These are phyloP conservation scores for Aspergillaceae sp. DNA, from an alignment of 2,329 filamentous ascomycete genomes.

Conservation along the genomic window DNA sequence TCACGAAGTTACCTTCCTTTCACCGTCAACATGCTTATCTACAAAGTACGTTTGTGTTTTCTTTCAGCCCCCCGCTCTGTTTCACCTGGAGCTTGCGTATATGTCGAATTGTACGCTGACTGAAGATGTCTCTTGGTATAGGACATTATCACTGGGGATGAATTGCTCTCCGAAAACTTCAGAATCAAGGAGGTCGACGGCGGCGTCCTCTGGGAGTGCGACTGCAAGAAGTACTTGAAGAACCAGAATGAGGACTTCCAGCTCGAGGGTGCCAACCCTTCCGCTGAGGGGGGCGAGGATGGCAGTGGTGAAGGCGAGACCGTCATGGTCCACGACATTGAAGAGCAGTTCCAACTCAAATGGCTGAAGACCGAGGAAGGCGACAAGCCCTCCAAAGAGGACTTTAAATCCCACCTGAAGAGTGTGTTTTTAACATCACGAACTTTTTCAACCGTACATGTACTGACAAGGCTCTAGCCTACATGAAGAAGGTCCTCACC, in stretches of 20 bases:
- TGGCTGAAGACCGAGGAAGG: constrained; percentile 40
- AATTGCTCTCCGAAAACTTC: constrained; percentile 95
- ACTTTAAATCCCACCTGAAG: constrained; percentile 77
- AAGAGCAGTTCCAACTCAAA: constrained; percentile 84
- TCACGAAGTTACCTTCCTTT: constrained; percentile 7
- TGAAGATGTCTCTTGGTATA: constrained; percentile 30
- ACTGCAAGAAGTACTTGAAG: constrained; percentile 83
- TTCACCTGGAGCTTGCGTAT: no score
- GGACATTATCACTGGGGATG: constrained; percentile 84
- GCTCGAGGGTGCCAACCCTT: constrained; percentile 79
- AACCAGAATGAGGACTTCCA: constrained; percentile 57
- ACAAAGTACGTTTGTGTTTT: constrained; percentile 44
- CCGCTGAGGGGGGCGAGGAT: constrained; percentile 72
- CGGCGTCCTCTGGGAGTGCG: constrained; percentile 74
- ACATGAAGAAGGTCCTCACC: constrained; percentile 84
- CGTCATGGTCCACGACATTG: constrained; percentile 76
- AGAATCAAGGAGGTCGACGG: constrained; percentile 66
- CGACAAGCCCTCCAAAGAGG: constrained; percentile 62
- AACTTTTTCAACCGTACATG: background rate
- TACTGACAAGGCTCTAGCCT: constrained; percentile 45
- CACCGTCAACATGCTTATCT: constrained; percentile 63
- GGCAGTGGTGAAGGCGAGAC: constrained; percentile 60
- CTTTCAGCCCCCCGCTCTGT: background rate
- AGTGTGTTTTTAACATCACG: constrained; percentile 42
- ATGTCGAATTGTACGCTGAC: no score